A percentile compares a stretch with the other conserved stretches of the same genome.
These are phyloP conservation scores for Diaporthe humulicola DNA, from an alignment of 2,329 filamentous ascomycete genomes.

Conservation along the genomic window DNA sequence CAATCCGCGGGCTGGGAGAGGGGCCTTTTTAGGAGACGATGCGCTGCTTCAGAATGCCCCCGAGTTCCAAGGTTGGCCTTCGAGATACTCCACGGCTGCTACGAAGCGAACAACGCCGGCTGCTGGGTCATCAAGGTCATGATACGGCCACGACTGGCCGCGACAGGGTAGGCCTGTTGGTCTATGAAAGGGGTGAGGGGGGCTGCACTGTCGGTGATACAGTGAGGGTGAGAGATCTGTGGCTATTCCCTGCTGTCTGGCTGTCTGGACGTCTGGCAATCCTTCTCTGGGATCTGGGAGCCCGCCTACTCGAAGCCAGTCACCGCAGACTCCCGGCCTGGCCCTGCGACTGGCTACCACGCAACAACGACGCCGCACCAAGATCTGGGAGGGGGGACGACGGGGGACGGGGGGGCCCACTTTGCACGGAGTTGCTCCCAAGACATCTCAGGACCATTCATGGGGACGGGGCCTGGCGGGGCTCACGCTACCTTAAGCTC, in stretches of 20 bases:
- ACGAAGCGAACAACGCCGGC: constrained; percentile 38
- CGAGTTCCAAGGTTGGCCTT: constrained; percentile 34
- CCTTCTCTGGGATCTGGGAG: constrained; percentile 32
- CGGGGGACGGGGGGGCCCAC: constrained; percentile 6
- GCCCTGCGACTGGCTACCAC: constrained; percentile 37
- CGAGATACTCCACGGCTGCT: constrained; percentile 38
- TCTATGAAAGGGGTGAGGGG: constrained; percentile 54
- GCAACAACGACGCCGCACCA: constrained; percentile 30
- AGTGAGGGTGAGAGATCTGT: constrained; percentile 56
- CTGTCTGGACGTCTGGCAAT: constrained; percentile 18
- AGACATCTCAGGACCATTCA: constrained; percentile 38
- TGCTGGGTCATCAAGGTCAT: constrained; percentile 38
- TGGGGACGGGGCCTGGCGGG: constrained; percentile 35
- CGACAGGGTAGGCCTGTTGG: constrained; percentile 39
- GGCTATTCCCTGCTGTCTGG: constrained; percentile 43
- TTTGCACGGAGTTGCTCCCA: constrained; percentile 27
- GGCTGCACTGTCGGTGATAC: constrained; percentile 52
- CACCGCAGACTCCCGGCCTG: constrained; percentile 26
- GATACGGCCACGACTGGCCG: constrained; percentile 35
- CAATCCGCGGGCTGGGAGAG: constrained; percentile 36
- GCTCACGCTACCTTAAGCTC: constrained; percentile 41
- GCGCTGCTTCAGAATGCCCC: constrained; percentile 34
- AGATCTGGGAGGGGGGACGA: constrained; percentile 8
- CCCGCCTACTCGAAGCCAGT: not conserved
- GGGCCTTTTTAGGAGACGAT: constrained; percentile 37